These are phyloP conservation scores for Boletus speciosus DNA, from an alignment of 768 basidiomycete species.

Conservation along the genomic window DNA sequence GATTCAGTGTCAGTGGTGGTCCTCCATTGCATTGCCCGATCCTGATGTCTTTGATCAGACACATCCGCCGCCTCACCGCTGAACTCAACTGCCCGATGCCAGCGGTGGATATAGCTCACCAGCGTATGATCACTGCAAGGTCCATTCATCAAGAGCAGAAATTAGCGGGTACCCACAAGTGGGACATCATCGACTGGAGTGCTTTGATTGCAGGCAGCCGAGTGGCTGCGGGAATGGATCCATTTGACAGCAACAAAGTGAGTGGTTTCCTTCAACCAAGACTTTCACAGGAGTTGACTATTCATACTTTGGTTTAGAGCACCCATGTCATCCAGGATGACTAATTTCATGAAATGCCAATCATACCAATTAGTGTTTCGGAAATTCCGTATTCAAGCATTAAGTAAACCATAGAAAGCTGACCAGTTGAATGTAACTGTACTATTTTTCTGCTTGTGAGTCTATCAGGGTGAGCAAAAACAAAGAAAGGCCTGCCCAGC, in stretches of 20 bases:
- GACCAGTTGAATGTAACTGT: not conserved
- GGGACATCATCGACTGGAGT: conserved; percentile 77
- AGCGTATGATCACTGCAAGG: conserved; percentile 75
- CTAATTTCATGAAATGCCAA: conserved; percentile 1
- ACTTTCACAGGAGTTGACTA: not conserved
- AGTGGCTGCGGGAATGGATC: conserved; percentile 65
- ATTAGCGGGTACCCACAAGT: conserved; percentile 44
- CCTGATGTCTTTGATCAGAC: conserved; percentile 34
- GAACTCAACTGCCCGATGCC: conserved; percentile 71
- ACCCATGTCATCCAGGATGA: conserved; percentile 23
- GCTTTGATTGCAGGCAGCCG: conserved; percentile 74
- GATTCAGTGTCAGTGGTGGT: conserved; percentile 56
- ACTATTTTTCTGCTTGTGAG: no score
- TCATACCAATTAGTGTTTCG: not conserved
- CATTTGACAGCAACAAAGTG: conserved; percentile 37
- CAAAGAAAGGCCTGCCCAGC: conserved; percentile 42
- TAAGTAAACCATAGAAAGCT: not conserved
- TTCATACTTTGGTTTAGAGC: conserved; percentile 5
- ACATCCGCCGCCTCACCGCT: conserved; percentile 66
- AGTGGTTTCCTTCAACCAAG: not conserved
- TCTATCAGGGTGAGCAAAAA: conserved; percentile 31
- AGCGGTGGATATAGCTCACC: conserved; percentile 64
- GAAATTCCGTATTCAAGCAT: not conserved
- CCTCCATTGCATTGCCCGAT: not conserved
- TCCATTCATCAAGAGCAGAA: conserved; percentile 57